Conservation (phyloP, 495 filamentous ascomycete genomes). For the Zalerion maritima region DNA sequence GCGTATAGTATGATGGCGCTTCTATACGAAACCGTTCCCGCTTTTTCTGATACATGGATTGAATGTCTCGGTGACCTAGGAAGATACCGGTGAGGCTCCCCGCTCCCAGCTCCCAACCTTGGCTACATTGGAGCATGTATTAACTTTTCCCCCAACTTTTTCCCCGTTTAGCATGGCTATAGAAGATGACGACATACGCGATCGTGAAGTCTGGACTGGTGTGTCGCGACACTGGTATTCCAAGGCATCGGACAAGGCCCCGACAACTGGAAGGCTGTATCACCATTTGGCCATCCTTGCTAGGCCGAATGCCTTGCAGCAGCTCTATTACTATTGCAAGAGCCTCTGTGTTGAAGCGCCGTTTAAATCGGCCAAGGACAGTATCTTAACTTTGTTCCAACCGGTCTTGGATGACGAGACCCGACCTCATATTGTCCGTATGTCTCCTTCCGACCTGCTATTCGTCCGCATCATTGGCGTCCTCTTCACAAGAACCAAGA, state of each 20-base stretch:
- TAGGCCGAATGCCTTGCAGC: slow-evolving; percentile 55
- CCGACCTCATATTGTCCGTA: slow-evolving; percentile 11
- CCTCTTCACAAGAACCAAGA: slow-evolving; percentile 42
- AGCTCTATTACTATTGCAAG: slow-evolving; percentile 57
- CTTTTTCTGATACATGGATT: slow-evolving; percentile 77
- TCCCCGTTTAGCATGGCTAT: no score
- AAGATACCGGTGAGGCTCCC: no score
- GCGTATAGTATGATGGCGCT: slow-evolving; percentile 73
- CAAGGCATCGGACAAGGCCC: slow-evolving; percentile 56
- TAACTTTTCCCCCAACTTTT: no score
- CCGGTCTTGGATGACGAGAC: slow-evolving; percentile 37
- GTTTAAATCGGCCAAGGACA: slow-evolving; percentile 50
- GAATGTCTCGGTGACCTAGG: slow-evolving; percentile 76
- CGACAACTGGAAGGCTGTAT: slow-evolving; percentile 59
- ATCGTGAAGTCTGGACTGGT: slow-evolving; percentile 64
- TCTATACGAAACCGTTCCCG: slow-evolving; percentile 58
- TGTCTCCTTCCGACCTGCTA: slow-evolving; percentile 23
- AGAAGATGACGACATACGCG: slow-evolving; percentile 53
- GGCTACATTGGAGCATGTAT: no score
- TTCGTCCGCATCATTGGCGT: slow-evolving; percentile 53
- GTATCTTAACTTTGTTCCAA: slow-evolving; percentile 55
- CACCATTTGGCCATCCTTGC: slow-evolving; percentile 78
- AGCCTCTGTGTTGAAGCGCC: slow-evolving; percentile 28
- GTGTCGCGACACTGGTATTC: slow-evolving; percentile 72
- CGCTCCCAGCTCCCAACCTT: no score